Conservation (phyloP, 305 asterid genomes). For the Fraxinus greggii region DNA sequence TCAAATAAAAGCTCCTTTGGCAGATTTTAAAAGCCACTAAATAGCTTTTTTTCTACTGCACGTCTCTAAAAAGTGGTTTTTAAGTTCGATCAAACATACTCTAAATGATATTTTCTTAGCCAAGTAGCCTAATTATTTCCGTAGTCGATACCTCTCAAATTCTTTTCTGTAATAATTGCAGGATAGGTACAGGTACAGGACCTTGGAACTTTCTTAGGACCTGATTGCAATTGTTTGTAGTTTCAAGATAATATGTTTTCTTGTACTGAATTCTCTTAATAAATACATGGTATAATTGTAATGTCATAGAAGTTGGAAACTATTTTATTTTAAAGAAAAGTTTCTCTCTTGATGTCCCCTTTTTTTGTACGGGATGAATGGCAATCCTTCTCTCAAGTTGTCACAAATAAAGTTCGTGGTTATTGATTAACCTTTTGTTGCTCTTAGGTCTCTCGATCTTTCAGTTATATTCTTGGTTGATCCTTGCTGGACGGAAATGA, state of each 20-base stretch:
- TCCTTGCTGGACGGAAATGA: background rate
- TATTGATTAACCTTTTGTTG: background rate
- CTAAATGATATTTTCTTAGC: background rate
- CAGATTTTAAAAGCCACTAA: background rate
- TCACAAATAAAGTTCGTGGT: background rate
- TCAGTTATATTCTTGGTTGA: background rate
- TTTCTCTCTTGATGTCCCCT: background rate
- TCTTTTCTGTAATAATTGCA: background rate
- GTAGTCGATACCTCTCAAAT: background rate
- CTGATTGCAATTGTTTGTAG: background rate
- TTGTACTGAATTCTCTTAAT: background rate
- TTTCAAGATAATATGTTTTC: background rate
- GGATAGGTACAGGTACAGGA: background rate
- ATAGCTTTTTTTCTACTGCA: background rate
- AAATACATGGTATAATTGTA: background rate
- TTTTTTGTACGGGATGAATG: background rate
- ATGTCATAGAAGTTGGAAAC: background rate
- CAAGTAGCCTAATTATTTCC: background rate
- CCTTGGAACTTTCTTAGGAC: conserved; percentile 1
- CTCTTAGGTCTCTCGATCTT: background rate
- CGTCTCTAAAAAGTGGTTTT: background rate
- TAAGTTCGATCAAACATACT: background rate
- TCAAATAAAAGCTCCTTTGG: background rate
- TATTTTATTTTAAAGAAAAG: background rate
- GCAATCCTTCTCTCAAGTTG: background rate